Percentiles rank a stretch among this genome's conserved stretches.
These are phyloP conservation scores for Pythium aristosporum DNA, from an alignment of 352 stramenopile species.

Conservation along the genomic window DNA sequence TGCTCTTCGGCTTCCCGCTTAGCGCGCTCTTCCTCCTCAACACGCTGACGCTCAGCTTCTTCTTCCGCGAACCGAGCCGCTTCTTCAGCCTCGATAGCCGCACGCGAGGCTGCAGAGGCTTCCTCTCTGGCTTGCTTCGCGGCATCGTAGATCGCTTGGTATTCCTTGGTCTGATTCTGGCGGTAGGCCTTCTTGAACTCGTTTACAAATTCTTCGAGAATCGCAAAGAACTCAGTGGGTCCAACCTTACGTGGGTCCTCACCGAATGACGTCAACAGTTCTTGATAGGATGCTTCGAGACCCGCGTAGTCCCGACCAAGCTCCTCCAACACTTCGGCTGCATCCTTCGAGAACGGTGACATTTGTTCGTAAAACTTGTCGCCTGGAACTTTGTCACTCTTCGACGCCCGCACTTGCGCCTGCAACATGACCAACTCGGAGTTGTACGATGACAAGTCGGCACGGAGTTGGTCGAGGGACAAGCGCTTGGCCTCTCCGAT, in stretches of 20 bases:
- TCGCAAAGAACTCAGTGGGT: constrained; percentile 81
- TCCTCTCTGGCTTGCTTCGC: constrained; percentile 50
- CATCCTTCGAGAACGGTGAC: constrained; percentile 78
- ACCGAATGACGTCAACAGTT: constrained; percentile 80
- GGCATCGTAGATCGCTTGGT: constrained; percentile 73
- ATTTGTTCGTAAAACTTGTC: constrained; percentile 85
- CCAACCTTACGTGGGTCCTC: constrained; percentile 81
- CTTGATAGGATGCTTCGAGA: constrained; percentile 72
- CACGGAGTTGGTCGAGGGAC: constrained; percentile 80
- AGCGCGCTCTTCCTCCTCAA: constrained; percentile 60
- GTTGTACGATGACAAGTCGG: constrained; percentile 80
- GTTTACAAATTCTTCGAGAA: constrained; percentile 80
- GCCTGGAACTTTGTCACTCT: constrained; percentile 66
- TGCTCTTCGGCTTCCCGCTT: constrained; percentile 52
- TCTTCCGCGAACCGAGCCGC: constrained; percentile 34
- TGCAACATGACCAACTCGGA: constrained; percentile 83
- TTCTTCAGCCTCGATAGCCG: constrained; percentile 33
- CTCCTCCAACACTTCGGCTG: constrained; percentile 79
- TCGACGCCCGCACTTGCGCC: constrained; percentile 75
- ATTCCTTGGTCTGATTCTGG: constrained; percentile 88
- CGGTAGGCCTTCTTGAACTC: constrained; percentile 89
- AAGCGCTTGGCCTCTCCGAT: constrained; percentile 76
- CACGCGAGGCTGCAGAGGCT: constrained; percentile 33
- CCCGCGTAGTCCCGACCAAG: constrained; percentile 72
- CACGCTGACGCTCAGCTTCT: constrained; percentile 38